A percentile compares a stretch with the other conserved stretches of the same genome.
phyloP scores from a whole-genome alignment of 345 rosid genomes.

The Arabis alpina region DNA sequence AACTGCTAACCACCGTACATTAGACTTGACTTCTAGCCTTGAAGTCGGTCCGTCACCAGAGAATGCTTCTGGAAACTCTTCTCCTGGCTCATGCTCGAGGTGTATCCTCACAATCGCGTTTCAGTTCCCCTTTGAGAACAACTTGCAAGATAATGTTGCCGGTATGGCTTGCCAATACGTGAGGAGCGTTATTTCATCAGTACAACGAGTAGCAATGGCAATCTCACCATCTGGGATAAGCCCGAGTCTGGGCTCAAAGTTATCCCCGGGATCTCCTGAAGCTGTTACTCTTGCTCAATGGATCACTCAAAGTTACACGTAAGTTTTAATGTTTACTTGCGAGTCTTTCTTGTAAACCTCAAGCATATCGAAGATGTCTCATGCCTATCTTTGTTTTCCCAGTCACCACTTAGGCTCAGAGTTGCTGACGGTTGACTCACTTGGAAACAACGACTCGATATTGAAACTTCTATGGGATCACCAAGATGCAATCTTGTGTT shows the following conservation, averaged over 20 bases:
- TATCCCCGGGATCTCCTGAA: conserved; percentile 90
- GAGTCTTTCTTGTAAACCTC: conserved; percentile 1
- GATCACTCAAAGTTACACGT: conserved; percentile 90
- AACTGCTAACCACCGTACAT: conserved; percentile 60
- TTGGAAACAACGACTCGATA: conserved; percentile 54
- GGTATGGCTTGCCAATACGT: conserved; percentile 95
- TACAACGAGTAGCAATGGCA: conserved; percentile 97
- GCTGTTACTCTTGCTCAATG: conserved; percentile 90
- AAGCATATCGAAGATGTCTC: neutral
- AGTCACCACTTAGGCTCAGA: conserved; percentile 81
- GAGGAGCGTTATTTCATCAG: conserved; percentile 86
- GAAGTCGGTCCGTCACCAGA: conserved; percentile 79
- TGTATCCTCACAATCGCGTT: conserved; percentile 97
- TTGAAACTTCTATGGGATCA: conserved; percentile 90
- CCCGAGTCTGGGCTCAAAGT: conserved; percentile 68
- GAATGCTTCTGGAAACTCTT: conserved; percentile 56
- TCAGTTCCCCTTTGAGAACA: conserved; percentile 92
- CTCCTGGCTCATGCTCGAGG: conserved; percentile 54
- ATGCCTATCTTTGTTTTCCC: conserved; percentile 1
- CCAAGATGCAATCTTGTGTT: conserved; percentile 90
- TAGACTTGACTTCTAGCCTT: conserved; percentile 93
- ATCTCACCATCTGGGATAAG: conserved; percentile 84
- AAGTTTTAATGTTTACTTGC: conserved; percentile 32
- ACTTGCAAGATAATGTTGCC: conserved; percentile 89
- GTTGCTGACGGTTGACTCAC: conserved; percentile 65